These are phyloP conservation scores for Eucalyptus cloeziana DNA, from an alignment of 345 rosid genomes.

Conservation along the genomic window DNA sequence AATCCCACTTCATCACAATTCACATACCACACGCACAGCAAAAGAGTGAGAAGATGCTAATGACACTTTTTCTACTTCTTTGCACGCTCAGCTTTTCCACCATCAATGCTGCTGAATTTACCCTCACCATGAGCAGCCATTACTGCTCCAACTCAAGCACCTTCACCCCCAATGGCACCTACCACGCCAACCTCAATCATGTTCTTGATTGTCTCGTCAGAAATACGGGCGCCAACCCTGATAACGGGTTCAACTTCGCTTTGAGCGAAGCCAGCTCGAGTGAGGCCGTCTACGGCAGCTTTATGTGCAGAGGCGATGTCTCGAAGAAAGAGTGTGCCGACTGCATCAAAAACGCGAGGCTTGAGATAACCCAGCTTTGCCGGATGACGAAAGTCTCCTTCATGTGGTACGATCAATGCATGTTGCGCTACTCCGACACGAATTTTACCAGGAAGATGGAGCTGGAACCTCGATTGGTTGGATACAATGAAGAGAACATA, in stretches of 20 bases:
- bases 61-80: background rate
- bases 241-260: background rate
- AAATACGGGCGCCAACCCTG: background rate
- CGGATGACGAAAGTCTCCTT: background rate
- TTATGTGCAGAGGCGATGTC: constrained; percentile 15
- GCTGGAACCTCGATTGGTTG: background rate
- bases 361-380: background rate
- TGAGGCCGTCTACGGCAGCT: background rate
- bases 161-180: background rate
- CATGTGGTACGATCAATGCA: constrained; percentile 24
- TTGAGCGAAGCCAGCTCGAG: background rate
- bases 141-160: background rate
- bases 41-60: background rate
- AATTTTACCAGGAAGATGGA: background rate
- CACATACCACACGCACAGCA: background rate
- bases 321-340: background rate
- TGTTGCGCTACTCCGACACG: constrained; percentile 10
- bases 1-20: background rate
- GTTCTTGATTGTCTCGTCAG: background rate
- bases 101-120: background rate
- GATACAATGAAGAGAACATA: background rate
- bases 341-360: constrained; percentile 2
- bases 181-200: background rate
- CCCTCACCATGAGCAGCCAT: background rate
- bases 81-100: background rate